phyloP scores from a whole-genome alignment of 2,329 filamentous ascomycete genomes.

The Neophaeococcomyces aloes region DNA sequence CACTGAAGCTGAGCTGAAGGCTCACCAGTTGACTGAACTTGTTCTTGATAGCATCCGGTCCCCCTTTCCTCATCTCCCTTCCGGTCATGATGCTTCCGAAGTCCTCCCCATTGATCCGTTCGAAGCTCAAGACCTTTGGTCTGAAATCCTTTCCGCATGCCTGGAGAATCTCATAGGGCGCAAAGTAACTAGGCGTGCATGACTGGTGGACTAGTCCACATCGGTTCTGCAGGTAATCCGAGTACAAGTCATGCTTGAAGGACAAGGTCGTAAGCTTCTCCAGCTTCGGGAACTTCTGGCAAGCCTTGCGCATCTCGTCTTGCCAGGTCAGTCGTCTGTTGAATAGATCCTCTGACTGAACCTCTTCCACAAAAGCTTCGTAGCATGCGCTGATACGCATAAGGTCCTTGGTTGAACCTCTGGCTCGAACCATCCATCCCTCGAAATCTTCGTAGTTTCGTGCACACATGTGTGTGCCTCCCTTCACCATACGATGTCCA shows the following conservation, averaged over 20 bases:
- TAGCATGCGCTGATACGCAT: conserved; percentile 4
- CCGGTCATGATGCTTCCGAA: conserved; percentile 2
- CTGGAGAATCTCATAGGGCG: conserved; percentile 6
- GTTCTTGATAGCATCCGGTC: neutral
- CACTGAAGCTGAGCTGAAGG: conserved; percentile 7
- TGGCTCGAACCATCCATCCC: neutral
- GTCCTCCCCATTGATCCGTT: conserved; percentile 4
- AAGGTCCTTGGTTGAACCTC: neutral
- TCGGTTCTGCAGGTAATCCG: conserved; percentile 1
- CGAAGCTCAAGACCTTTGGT: neutral
- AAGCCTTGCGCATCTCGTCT: neutral
- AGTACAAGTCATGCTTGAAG: neutral
- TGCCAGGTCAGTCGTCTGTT: conserved; percentile 4
- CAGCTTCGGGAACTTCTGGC: conserved; percentile 4
- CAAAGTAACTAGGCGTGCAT: conserved; percentile 6
- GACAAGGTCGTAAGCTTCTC: conserved; percentile 2
- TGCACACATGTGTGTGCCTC: neutral
- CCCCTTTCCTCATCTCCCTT: neutral
- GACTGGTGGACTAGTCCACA: conserved; percentile 5
- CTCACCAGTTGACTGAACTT: neutral
- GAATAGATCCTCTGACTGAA: conserved; percentile 2
- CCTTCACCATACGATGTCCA: conserved; percentile 3
- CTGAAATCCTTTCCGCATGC: conserved; percentile 1
- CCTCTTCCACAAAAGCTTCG: conserved; percentile 4
- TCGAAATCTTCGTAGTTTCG: conserved; percentile 7